Base-by-base conservation (phyloP, 1,284 basidiomycete species). In the Microbotryum scabiosae region DNA sequence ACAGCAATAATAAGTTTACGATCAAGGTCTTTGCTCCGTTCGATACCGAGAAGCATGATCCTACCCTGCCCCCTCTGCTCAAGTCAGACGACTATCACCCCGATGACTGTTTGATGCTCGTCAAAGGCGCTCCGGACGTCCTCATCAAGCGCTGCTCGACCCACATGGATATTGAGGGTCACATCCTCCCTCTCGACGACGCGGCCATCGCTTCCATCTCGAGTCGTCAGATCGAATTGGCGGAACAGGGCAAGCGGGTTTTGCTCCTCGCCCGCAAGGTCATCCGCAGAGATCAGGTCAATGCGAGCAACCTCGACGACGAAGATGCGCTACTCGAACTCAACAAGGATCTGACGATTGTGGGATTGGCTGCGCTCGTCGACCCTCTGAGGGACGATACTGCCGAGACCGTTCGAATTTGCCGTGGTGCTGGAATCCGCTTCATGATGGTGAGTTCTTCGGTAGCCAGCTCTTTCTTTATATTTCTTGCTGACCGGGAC, bases 311-410 rank as follows among this genome's bases (percentile, higher is more conserved):
- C 21, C 50, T 74, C 21, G 26, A 36, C 9, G 75, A 28, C 76
- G 80, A 68, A 59, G 62, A 51, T 65, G 71, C 67, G 72, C 76
- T 70, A 25, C 57, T 68, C 25, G 59, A 60, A 9, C 52, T 75
- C 57, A 73, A 73, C 56, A 72, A 76, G 30, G 70, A 78, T n/a
- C 78, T 86, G 21, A 80, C 80, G 25, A 75, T 85, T 49, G 79
- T 85, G 48, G 84, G 84, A 9, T 76, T 86, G 5, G 77, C 85
- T 10, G 84, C 82, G 0, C 77, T 86, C 58, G 80, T 83, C 55
- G 85, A 86, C 65, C 84, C 85, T 1, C 80, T 83, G 4, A 79
- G 82, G 46, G 73, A 77, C 12, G 84, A 86, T 66, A 84, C 84
- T 23, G 76, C 78, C 21, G 79, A 82, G 32, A 75, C 79, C 59